Percentiles rank a stretch among this genome's conserved stretches.
These are phyloP conservation scores for Simmondsia chinensis DNA, from an alignment of 148 eudicot species.

Conservation along the genomic window DNA sequence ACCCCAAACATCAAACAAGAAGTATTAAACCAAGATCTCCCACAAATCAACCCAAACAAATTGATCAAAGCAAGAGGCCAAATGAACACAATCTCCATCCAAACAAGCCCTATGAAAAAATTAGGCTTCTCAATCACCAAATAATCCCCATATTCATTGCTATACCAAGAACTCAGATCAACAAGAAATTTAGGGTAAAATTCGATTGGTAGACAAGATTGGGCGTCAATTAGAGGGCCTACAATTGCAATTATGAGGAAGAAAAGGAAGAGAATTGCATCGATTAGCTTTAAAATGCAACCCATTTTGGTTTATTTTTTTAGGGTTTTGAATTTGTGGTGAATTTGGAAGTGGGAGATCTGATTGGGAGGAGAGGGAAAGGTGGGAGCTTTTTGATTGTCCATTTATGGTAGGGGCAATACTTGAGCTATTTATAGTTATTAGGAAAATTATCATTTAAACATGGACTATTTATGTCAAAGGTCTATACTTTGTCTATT, in stretches of 20 bases:
- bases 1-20: slow-evolving; percentile 39
- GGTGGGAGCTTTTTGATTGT: too few species aligned
- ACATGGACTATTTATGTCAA: too few species aligned
- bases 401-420: too few species aligned
- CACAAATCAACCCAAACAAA: slow-evolving; percentile 19
- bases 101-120: slow-evolving; percentile 38
- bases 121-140: slow-evolving; percentile 32
- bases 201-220: slow-evolving; percentile 19
- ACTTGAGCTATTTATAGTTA: too few species aligned
- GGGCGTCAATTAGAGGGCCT: slow-evolving; percentile 30
- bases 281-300: slow-evolving; percentile 16
- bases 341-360: too few species aligned
- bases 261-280: slow-evolving; percentile 25
- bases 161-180: slow-evolving; percentile 21
- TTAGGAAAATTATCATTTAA: too few species aligned
- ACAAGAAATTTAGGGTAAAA: slow-evolving; percentile 25
- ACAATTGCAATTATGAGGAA: slow-evolving; percentile 26
- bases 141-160: slow-evolving; percentile 21
- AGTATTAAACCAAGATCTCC: slow-evolving; percentile 32
- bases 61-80: slow-evolving; percentile 37
- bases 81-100: slow-evolving; percentile 35
- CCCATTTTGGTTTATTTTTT: too few species aligned
- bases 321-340: too few species aligned
- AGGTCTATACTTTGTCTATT: too few species aligned
- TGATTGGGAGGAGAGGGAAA: too few species aligned